Base-by-base conservation (phyloP, 306 rosid genomes). In the Dryas octopetala region DNA sequence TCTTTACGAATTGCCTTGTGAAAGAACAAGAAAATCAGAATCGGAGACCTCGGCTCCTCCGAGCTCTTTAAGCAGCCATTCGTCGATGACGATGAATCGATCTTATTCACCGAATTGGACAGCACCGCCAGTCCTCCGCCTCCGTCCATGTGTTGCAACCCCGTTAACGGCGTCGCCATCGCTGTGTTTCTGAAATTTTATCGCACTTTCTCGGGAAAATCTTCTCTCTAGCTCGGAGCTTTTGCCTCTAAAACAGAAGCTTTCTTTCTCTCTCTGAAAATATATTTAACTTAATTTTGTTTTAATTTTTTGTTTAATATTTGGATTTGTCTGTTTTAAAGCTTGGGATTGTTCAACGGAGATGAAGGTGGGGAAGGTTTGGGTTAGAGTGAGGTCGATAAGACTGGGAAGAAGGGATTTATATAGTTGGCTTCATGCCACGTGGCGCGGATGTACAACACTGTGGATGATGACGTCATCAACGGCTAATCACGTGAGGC, bases 1-100 rank as follows among this genome's bases (percentile, higher is more conserved):
- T 96, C 98, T 71, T 90, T 87, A 62, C 98, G 90, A 82, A 92
- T 86, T 60, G 99, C 98, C 76, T 90, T 88, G 76, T 92, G 99
- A 66, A 92, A 96, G 80, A 96, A 86, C 76, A 85, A 80, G 83
- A 90, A 96, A 80, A 90, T 96, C 85, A 92, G 87, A 74, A 96
- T 93, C 16, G 99, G 99, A 23, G 97, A 92, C 43, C 83, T 88
- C 62, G 83, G 48, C 80, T 87, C 70, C 78, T 88, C 78, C 12
- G 88, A 80, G 85, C 81, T 80, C 83, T 74, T 79, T 68, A 87
- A 73, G 79, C 79, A 79, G 62, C 81, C 90, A 67, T 78, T 83
- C 10, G 73, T 68, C 45, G 87, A 65, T 0, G 80, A 84, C 0
- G 98, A 79, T 4, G 98, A 85, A 77, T 88, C 91, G 54, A 91